Percentiles rank a stretch among this genome's conserved stretches.
Conservation (phyloP, 2,329 filamentous ascomycete genomes). For the Pestalotiopsis sp. region DNA sequence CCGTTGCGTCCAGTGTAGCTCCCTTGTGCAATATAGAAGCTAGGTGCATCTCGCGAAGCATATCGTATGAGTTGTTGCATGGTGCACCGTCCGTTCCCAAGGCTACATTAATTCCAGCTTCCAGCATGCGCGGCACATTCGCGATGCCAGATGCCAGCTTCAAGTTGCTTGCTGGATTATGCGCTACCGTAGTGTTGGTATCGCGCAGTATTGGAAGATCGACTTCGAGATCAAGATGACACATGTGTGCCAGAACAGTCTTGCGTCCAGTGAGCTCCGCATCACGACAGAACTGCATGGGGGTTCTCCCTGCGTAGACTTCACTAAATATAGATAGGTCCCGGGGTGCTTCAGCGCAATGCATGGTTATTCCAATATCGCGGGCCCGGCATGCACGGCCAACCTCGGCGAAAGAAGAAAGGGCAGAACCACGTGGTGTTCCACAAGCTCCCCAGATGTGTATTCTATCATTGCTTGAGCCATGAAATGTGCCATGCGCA, state of each 20-base stretch:
- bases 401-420: constrained; percentile 40
- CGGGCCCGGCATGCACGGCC: constrained; percentile 40
- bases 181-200: constrained; percentile 48
- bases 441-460: constrained; percentile 50
- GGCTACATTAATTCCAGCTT: constrained; percentile 45
- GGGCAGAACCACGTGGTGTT: constrained; percentile 46
- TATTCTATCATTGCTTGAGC: constrained; percentile 40
- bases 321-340: constrained; percentile 39
- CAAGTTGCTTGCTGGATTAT: constrained; percentile 53
- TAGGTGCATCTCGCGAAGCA: constrained; percentile 55
- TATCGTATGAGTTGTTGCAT: constrained; percentile 54
- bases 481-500: constrained; percentile 32
- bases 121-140: constrained; percentile 45
- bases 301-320: constrained; percentile 39
- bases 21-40: constrained; percentile 52
- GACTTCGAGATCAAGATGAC: constrained; percentile 45
- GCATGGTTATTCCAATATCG: constrained; percentile 48
- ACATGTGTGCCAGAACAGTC: constrained; percentile 55
- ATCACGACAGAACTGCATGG: constrained; percentile 44
- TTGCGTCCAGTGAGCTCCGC: constrained; percentile 40
- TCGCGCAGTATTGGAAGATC: constrained; percentile 41
- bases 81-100: constrained; percentile 56
- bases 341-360: constrained; percentile 44
- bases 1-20: constrained; percentile 39
- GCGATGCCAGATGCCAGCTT: constrained; percentile 55